Conservation (phyloP, 805 yeast species). For the Metschnikowia anglica region DNA sequence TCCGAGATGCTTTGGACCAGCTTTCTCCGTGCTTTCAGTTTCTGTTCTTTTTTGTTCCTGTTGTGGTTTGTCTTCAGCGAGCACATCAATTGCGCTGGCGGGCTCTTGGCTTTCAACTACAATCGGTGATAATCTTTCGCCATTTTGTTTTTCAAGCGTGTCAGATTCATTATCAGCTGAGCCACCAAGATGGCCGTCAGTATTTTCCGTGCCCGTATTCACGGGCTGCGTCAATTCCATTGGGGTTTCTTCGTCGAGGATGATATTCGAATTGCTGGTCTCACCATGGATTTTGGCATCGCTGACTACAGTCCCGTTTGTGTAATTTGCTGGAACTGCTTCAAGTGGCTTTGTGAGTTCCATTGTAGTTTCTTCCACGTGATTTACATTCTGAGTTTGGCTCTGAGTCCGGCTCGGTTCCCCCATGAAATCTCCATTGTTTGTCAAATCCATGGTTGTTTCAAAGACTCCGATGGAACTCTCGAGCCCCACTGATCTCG, state of each 20-base stretch:
- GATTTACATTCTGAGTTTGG: background rate
- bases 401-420: too few relatives aligned
- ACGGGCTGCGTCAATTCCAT: constrained; percentile 16
- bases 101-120: constrained; percentile 3
- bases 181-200: background rate
- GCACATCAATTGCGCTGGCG: background rate
- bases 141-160: background rate
- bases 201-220: background rate
- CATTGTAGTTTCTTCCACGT: constrained; percentile 21
- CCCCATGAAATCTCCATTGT: background rate
- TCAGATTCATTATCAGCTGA: background rate
- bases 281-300: background rate
- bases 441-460: background rate
- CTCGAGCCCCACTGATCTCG: constrained; percentile 1
- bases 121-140: constrained; percentile 1
- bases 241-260: constrained; percentile 4
- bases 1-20: too few relatives aligned
- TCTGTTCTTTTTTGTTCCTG: background rate
- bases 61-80: background rate
- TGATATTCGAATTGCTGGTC: background rate
- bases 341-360: constrained; percentile 26
- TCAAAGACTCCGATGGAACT: constrained; percentile 1
- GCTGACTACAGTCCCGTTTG: background rate
- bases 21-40: too few relatives aligned
- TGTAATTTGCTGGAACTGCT: background rate